These are phyloP conservation scores for Entomortierella chlamydospora DNA, from an alignment of 192 early-diverging fungal species.

Conservation along the genomic window DNA sequence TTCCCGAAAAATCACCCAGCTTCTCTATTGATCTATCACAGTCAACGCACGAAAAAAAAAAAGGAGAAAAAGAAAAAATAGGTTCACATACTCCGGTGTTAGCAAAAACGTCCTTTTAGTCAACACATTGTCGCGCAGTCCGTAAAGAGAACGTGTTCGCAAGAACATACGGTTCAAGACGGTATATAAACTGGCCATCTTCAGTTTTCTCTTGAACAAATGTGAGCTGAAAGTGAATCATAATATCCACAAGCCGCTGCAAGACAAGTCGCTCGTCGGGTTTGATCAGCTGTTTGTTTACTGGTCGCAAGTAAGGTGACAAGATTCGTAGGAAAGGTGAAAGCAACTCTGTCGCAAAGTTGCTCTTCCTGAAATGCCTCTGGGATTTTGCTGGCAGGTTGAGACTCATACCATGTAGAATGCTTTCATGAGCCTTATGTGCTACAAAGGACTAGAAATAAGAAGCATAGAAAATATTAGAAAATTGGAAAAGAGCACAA, in stretches of 20 bases:
- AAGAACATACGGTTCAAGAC: slow-evolving; percentile 82
- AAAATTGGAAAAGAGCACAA: too few relatives aligned
- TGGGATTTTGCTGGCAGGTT: slow-evolving; percentile 63
- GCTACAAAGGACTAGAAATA: slow-evolving; percentile 50
- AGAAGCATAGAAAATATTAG: neutral
- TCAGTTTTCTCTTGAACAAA: slow-evolving; percentile 76
- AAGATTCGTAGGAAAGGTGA: slow-evolving; percentile 80
- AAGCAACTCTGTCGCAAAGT: slow-evolving; percentile 66
- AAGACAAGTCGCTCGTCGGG: slow-evolving; percentile 69
- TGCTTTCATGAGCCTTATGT: slow-evolving; percentile 67
- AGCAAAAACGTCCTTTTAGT: too few relatives aligned
- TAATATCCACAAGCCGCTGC: slow-evolving; percentile 69
- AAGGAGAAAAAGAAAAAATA: neutral
- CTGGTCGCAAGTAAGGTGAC: slow-evolving; percentile 77
- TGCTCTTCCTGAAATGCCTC: slow-evolving; percentile 59
- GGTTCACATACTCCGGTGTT: neutral
- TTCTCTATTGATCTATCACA: slow-evolving; percentile 61
- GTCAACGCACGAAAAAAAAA: neutral
- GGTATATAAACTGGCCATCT: slow-evolving; percentile 67
- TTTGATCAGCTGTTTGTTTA: slow-evolving; percentile 68
- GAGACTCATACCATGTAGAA: slow-evolving; percentile 59
- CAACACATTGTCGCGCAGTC: too few relatives aligned
- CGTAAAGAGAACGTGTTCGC: neutral
- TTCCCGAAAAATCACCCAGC: slow-evolving; percentile 54
- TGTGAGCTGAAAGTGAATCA: slow-evolving; percentile 77